Base-by-base conservation (phyloP, 805 yeast species). In the Candida nemodendra region DNA sequence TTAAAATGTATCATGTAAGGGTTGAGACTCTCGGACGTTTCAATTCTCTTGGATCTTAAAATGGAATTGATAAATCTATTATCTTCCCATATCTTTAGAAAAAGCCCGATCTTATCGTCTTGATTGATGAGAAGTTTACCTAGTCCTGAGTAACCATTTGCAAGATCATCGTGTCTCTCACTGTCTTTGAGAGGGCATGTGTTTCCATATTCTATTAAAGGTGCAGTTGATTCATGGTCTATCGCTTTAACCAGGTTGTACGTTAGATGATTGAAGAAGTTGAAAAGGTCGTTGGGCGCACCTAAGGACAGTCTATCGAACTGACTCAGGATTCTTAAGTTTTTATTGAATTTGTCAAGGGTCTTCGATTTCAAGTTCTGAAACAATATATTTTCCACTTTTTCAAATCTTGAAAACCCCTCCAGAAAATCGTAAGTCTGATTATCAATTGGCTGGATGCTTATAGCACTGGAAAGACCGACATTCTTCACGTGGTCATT, bases 1-100 rank as follows among this genome's bases (percentile, higher is more conserved):
- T 61, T 61, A 39, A 62, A 62, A 45, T 62, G 65, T 3, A 62
- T 42, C 32, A 54, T 27, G 34, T 59, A 59, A 4, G 58, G 60
- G 21, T 40, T 43, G 5, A 46, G 32, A 8, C 34, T 34, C 16
- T 50, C 49, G 3, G 38, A 26, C 2, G 55, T 51, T 23, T 45
- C 34, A 3, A 56, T 31, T 3, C 38, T 33, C 14, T 52, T 51
- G 2, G 42, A 36, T 0, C 44, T 21, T 17, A 34, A 33, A 4
- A 58, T 27, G n/a, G 46, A 29, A 32, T 52, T 54, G 4, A 57
- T 34, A 38, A 44, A 52, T 30, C 64, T 40, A 40, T 55, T 54
- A 36, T 57, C 62, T 24, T 56, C 57, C 66, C 66, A 62, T 13
- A 53, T 49, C 32, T 59, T 55, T 14, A 61, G 24, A 40, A 60